A percentile compares a stretch with the other conserved stretches of the same genome.
phyloP scores from a whole-genome alignment of 2,329 filamentous ascomycete genomes.

The Colletotrichum lini region DNA sequence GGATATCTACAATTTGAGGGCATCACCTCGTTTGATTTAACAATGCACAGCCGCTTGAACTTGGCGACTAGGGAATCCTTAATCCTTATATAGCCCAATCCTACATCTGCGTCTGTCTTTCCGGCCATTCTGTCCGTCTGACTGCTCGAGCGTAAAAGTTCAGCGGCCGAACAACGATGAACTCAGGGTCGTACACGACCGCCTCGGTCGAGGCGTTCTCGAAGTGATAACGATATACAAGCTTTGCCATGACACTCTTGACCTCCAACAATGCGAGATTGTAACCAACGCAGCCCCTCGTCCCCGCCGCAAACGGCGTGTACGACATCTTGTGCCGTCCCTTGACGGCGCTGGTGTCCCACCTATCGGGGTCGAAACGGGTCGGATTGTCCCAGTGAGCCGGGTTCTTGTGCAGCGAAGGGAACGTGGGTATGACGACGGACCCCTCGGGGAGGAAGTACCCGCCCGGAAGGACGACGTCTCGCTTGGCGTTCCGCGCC shows the following conservation, averaged over 20 bases:
- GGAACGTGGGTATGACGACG: slow-evolving; percentile 21
- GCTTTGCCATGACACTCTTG: slow-evolving; percentile 24
- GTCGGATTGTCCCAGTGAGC: slow-evolving; percentile 24
- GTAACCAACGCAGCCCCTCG: slow-evolving; percentile 24
- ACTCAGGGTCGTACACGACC: slow-evolving; percentile 44
- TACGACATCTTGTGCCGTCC: slow-evolving; percentile 21
- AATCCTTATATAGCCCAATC: neutral
- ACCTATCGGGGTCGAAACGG: slow-evolving; percentile 20
- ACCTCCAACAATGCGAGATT: slow-evolving; percentile 25
- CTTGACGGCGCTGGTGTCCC: slow-evolving; percentile 13
- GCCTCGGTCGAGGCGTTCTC: slow-evolving; percentile 41
- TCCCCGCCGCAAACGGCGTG: slow-evolving; percentile 26
- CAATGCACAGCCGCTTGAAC: too few relatives aligned
- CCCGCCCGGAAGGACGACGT: slow-evolving; percentile 17
- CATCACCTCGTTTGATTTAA: neutral
- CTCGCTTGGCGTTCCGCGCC: slow-evolving; percentile 13
- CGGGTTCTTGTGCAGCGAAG: slow-evolving; percentile 23
- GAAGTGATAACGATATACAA: slow-evolving; percentile 41
- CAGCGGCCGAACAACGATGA: slow-evolving; percentile 42
- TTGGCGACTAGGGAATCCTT: too few relatives aligned
- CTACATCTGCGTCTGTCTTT: neutral
- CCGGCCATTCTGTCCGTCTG: slow-evolving; percentile 16
- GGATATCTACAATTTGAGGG: neutral
- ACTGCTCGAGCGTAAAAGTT: slow-evolving; percentile 44
- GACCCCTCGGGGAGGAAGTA: slow-evolving; percentile 23